Evolutionary conservation across 1,139 yeast species (phyloP).

Genomic region (Magnusiomyces ingens): DNA sequence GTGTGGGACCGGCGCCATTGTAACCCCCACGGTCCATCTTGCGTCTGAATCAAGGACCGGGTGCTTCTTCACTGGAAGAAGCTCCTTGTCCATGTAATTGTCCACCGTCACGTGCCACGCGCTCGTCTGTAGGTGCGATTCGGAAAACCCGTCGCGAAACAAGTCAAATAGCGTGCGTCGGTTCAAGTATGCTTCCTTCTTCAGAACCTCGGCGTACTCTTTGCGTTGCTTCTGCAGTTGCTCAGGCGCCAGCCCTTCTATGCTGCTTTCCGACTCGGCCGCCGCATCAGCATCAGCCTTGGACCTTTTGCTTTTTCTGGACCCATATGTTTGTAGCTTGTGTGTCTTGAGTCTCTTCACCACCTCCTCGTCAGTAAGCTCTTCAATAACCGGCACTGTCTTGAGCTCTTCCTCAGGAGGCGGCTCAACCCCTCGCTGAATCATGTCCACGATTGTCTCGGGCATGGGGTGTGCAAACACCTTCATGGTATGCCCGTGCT

Average conservation of each 20-base stretch:
- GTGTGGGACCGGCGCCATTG: neutral
- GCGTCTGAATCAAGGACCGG: constrained; percentile 11
- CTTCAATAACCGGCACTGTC: too few relatives aligned
- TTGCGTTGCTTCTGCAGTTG: neutral
- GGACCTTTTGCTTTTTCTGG: neutral
- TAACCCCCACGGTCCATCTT: constrained; percentile 11
- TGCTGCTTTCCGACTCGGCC: too few relatives aligned
- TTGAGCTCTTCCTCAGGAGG: constrained; percentile 1
- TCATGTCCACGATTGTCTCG: constrained; percentile 22
- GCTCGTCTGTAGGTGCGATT: neutral
- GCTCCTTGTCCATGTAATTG: constrained; percentile 7
- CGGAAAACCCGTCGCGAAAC: constrained; percentile 5
- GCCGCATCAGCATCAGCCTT: too few relatives aligned
- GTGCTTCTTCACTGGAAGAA: neutral
- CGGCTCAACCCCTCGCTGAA: constrained; percentile 20
- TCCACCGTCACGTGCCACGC: constrained; percentile 11
- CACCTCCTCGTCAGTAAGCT: neutral
- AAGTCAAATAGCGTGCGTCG: constrained; percentile 10
- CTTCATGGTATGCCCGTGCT: constrained; percentile 16
- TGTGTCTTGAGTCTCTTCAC: too few relatives aligned
- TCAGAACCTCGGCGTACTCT: neutral
- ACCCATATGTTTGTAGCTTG: too few relatives aligned
- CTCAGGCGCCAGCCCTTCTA: too few relatives aligned
- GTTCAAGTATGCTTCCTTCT: constrained; percentile 9
- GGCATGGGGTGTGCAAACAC: constrained; percentile 32